phyloP scores from a whole-genome alignment of 2,329 filamentous ascomycete genomes.

The Xylariaceae sp. region DNA sequence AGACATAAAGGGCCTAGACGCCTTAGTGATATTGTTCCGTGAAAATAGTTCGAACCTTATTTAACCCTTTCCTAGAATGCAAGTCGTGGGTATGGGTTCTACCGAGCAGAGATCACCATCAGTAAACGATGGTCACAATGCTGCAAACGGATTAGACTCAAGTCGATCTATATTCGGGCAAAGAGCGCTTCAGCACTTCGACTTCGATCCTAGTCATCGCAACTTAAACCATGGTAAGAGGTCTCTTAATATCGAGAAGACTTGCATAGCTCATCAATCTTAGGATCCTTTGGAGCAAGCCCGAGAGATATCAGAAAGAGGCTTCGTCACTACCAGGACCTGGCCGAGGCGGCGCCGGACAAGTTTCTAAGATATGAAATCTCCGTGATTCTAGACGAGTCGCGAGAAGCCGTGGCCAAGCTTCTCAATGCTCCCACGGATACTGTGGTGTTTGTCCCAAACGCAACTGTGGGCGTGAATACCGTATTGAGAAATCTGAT shows the following conservation, averaged over 20 bases:
- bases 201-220: conserved; percentile 67
- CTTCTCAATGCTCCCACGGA: conserved; percentile 67
- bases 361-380: conserved; percentile 73
- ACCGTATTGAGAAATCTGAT: conserved; percentile 75
- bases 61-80: background rate
- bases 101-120: background rate
- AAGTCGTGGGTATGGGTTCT: background rate
- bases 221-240: conserved; percentile 79
- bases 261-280: conserved; percentile 5
- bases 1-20: background rate
- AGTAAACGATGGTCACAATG: background rate
- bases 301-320: conserved; percentile 63
- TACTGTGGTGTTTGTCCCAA: conserved; percentile 75
- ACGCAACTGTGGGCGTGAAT: conserved; percentile 79
- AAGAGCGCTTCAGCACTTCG: conserved; percentile 64
- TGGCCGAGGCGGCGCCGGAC: conserved; percentile 71
- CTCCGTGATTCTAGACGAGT: conserved; percentile 63
- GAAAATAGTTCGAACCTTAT: background rate
- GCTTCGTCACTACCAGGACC: conserved; percentile 67
- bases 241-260: background rate
- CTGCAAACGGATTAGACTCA: background rate
- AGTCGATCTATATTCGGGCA: conserved; percentile 47
- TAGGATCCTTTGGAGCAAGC: conserved; percentile 79
- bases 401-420: conserved; percentile 64
- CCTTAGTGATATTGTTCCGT: background rate